These are phyloP conservation scores for Neurospora hispaniola DNA, from an alignment of 495 filamentous ascomycete genomes.

Conservation along the genomic window DNA sequence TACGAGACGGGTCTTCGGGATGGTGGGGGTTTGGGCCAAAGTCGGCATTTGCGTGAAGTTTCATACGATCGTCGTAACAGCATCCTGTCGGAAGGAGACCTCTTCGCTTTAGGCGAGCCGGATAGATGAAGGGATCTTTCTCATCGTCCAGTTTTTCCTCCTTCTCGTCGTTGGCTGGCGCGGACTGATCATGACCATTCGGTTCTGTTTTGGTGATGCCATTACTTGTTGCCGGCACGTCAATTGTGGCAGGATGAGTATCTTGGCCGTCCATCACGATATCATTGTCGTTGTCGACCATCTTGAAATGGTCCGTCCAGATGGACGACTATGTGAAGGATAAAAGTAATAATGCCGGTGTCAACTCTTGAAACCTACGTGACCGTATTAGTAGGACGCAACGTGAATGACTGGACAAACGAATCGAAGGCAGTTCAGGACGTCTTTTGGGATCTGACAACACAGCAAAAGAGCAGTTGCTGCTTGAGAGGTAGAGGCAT, in stretches of 20 bases:
- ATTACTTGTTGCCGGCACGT: conserved; percentile 24
- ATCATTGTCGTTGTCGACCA: conserved; percentile 22
- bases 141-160: conserved; percentile 16
- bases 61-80: conserved; percentile 91
- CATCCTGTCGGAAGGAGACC: conserved; percentile 54
- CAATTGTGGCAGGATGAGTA: conserved; percentile 22
- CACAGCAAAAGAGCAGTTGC: background rate
- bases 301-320: conserved; percentile 8
- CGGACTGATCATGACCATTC: conserved; percentile 19
- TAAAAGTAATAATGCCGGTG: background rate
- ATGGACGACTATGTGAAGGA: background rate
- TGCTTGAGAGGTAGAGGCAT: background rate
- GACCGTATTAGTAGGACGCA: background rate
- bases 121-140: conserved; percentile 10
- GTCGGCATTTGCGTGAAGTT: conserved; percentile 74
- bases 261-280: conserved; percentile 31
- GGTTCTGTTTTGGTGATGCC: conserved; percentile 17
- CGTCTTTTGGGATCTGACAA: background rate
- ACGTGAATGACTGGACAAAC: background rate
- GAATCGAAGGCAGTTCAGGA: background rate
- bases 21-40: conserved; percentile 60
- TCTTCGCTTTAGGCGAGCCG: conserved; percentile 13
- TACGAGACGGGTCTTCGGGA: conserved; percentile 86
- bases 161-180: conserved; percentile 5
- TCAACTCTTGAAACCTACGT: background rate